Evolutionary conservation across 805 yeast species (phyloP).

Genomic region (Ogataea chonburiensis): DNA sequence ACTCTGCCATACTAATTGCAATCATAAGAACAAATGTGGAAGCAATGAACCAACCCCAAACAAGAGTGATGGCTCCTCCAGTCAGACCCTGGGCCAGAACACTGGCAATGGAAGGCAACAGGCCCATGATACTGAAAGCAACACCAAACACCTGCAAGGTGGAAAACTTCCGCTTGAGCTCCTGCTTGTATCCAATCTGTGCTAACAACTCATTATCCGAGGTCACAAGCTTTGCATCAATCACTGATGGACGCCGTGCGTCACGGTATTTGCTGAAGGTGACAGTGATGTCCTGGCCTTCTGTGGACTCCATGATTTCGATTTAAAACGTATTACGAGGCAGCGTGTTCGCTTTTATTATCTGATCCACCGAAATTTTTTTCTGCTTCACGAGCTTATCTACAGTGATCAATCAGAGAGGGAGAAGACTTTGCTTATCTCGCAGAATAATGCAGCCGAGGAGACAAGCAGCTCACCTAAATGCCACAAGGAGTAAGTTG

Average conservation of each 20-base stretch:
- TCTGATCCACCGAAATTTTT: not conserved
- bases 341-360: too few relatives aligned
- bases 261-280: slow-evolving; percentile 19
- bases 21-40: slow-evolving; percentile 52
- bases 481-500: slow-evolving; percentile 5
- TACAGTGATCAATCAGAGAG: not conserved
- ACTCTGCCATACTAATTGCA: slow-evolving; percentile 58
- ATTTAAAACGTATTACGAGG: too few relatives aligned
- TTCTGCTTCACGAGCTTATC: not conserved
- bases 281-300: slow-evolving; percentile 16
- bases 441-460: too few relatives aligned
- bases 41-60: slow-evolving; percentile 49
- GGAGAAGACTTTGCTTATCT: too few relatives aligned
- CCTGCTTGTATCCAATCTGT: slow-evolving; percentile 65
- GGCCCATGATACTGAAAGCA: slow-evolving; percentile 62
- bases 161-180: slow-evolving; percentile 57
- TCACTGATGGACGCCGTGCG: slow-evolving; percentile 18
- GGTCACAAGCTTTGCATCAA: slow-evolving; percentile 30
- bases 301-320: slow-evolving; percentile 10
- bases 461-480: not conserved
- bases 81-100: slow-evolving; percentile 53
- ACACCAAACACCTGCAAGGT: slow-evolving; percentile 59
- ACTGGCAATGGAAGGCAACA: slow-evolving; percentile 64
- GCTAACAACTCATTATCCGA: slow-evolving; percentile 38
- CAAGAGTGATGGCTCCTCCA: slow-evolving; percentile 56